Conservation (phyloP, 2,329 filamentous ascomycete species). For the Geosmithia flava region DNA sequence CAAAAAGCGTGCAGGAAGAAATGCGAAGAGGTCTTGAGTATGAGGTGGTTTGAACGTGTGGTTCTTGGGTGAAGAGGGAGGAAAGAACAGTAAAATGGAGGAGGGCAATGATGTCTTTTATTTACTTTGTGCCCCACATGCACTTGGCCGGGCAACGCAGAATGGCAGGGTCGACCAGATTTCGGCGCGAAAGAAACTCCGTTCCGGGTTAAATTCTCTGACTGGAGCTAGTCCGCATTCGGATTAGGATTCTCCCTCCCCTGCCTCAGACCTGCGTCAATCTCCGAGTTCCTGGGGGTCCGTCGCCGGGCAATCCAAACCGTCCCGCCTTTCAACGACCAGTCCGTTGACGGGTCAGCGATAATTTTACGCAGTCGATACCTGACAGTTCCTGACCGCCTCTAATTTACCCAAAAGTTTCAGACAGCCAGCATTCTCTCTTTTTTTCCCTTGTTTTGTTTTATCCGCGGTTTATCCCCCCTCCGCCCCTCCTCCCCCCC, state of each 20-base stretch:
- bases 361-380: background rate
- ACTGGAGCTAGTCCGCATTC: slow-evolving; percentile 2
- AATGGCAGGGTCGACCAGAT: too few relatives aligned
- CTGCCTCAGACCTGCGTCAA: background rate
- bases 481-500: background rate
- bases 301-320: background rate
- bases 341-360: background rate
- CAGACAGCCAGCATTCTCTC: too few relatives aligned
- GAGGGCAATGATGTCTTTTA: slow-evolving; percentile 20
- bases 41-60: slow-evolving; percentile 7
- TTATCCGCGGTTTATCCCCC: background rate
- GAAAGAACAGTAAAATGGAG: background rate
- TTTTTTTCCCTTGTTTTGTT: too few relatives aligned
- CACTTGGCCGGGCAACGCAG: slow-evolving; percentile 21
- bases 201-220: slow-evolving; percentile 5
- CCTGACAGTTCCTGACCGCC: too few relatives aligned
- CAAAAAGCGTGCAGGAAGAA: background rate
- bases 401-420: too few relatives aligned
- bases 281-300: background rate
- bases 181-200: slow-evolving; percentile 7
- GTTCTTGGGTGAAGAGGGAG: slow-evolving; percentile 8
- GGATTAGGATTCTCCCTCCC: background rate
- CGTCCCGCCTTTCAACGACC: background rate
- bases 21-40: background rate
- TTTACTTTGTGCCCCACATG: slow-evolving; percentile 28